phyloP scores from a whole-genome alignment of 345 rosid species.

The Isatis tinctoria region DNA sequence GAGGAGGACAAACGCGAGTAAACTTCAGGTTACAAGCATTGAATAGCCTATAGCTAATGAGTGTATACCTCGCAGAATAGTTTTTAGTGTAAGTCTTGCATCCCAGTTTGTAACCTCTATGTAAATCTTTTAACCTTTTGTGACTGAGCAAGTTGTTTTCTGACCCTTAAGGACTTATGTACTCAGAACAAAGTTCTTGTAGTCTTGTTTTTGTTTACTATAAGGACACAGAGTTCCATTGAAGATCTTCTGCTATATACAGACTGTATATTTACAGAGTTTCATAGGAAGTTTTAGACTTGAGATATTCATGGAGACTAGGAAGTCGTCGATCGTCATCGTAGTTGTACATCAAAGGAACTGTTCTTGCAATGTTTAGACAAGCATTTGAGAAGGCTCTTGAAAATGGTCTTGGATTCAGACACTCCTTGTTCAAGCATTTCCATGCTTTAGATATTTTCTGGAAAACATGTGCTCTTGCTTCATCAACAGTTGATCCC shows the following conservation, averaged over 20 bases:
- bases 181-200: not conserved
- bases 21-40: conserved; percentile 1
- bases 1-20: conserved; percentile 90
- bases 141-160: not conserved
- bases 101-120: conserved; percentile 10
- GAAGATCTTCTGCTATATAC: not conserved
- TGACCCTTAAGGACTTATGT: conserved; percentile 1
- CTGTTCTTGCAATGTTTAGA: too few species aligned
- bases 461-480: conserved; percentile 23
- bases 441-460: conserved; percentile 59
- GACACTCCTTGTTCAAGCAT: conserved; percentile 44
- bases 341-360: too few species aligned
- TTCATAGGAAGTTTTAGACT: too few species aligned
- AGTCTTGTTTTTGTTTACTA: not conserved
- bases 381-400: too few species aligned
- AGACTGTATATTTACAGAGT: not conserved
- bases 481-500: conserved; percentile 31
- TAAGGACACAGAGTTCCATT: not conserved
- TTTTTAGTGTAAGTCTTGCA: conserved; percentile 10
- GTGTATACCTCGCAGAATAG: conserved; percentile 10
- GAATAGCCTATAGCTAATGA: not conserved
- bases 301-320: too few species aligned
- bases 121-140: conserved; percentile 16
- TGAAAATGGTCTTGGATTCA: conserved; percentile 34
- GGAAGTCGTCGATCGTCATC: too few species aligned